Evolutionary conservation across 2,329 filamentous ascomycete species (phyloP).

Genomic region (Ascochyta koolunga): DNA sequence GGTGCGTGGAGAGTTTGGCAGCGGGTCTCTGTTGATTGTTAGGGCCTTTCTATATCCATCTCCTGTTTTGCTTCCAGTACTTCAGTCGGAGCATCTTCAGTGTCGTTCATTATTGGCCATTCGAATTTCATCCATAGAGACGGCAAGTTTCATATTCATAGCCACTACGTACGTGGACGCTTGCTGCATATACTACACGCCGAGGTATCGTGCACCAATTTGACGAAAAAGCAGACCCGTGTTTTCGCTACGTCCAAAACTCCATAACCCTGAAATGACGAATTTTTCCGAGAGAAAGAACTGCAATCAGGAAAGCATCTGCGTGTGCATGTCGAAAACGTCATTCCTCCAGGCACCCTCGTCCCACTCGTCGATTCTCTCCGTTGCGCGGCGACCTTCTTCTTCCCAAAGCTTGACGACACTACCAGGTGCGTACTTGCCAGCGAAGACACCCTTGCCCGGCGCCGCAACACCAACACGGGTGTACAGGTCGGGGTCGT

Average conservation of each 20-base stretch:
- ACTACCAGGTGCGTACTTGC: conserved; percentile 86
- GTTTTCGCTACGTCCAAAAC: not conserved
- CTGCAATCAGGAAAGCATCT: conserved; percentile 28
- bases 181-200: conserved; percentile 6
- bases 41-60: no score
- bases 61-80: no score
- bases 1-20: not conserved
- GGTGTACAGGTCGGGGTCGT: conserved; percentile 78
- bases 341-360: conserved; percentile 80
- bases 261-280: not conserved
- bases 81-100: no score
- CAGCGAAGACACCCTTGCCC: conserved; percentile 73
- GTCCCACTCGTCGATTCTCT: conserved; percentile 76
- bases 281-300: not conserved
- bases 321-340: conserved; percentile 68
- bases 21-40: no score
- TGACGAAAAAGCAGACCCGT: not conserved
- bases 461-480: conserved; percentile 72
- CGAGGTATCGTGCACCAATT: not conserved
- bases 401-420: conserved; percentile 89
- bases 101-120: no score
- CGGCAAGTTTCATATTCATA: no score
- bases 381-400: conserved; percentile 71
- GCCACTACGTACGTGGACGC: no score
- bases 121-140: no score